Conservation (phyloP, 371 early-diverging fungal genomes). For the Apophysomyces variabilis region DNA sequence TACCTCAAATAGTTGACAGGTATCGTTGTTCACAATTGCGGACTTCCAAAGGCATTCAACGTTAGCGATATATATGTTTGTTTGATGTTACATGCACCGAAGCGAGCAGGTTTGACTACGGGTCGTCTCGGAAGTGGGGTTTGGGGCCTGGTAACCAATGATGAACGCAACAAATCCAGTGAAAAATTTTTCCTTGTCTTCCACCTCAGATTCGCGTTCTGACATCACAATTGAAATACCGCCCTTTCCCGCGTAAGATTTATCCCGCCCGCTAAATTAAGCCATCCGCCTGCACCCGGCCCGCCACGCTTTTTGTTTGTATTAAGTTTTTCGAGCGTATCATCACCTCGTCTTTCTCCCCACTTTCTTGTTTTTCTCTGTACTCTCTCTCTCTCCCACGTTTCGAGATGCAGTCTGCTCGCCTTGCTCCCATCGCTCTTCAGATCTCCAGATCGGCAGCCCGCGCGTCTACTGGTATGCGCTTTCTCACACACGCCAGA, state of each 20-base stretch:
- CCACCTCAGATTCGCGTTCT: background rate
- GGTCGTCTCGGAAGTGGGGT: background rate
- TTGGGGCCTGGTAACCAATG: background rate
- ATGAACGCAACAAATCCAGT: constrained; percentile 1
- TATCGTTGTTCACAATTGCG: background rate
- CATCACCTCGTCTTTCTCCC: background rate
- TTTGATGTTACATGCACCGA: background rate
- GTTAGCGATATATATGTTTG: no score
- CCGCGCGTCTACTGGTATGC: constrained; percentile 26
- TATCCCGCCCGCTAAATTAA: constrained; percentile 8
- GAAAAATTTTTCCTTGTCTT: constrained; percentile 3
- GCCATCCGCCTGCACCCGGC: constrained; percentile 13
- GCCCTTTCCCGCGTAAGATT: constrained; percentile 10
- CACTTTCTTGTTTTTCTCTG: background rate
- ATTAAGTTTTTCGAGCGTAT: constrained; percentile 9
- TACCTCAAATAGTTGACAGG: background rate
- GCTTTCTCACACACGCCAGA: constrained; percentile 39
- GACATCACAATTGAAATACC: constrained; percentile 11
- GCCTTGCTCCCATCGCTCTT: constrained; percentile 18
- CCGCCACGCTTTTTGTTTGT: constrained; percentile 5
- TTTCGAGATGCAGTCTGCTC: constrained; percentile 35
- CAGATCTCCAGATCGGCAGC: constrained; percentile 24
- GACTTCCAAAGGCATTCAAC: background rate
- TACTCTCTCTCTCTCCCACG: background rate
- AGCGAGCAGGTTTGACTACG: background rate